Conservation (phyloP, 139 green algal species). For the Chlorella ohadii region DNA sequence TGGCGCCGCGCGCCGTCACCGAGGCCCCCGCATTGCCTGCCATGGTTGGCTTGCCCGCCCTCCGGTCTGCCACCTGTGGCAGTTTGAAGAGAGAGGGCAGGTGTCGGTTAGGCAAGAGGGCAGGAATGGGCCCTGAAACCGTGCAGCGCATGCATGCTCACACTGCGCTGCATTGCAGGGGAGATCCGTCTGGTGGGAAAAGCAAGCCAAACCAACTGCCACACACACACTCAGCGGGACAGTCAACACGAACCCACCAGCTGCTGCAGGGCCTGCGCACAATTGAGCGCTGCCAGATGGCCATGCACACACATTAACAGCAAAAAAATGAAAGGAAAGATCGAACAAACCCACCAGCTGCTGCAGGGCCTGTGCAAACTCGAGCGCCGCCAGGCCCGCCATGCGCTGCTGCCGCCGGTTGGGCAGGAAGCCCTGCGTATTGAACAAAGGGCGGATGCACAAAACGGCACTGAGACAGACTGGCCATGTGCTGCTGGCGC, state of each 20-base stretch:
- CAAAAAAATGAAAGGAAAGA: too few relatives aligned
- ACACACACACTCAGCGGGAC: not conserved
- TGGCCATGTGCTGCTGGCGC: too few relatives aligned
- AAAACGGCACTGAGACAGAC: too few relatives aligned
- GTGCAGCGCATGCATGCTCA: too few relatives aligned
- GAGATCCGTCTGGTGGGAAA: too few relatives aligned
- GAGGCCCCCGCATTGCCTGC: conserved; percentile 7
- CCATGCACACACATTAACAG: too few relatives aligned
- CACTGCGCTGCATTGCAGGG: too few relatives aligned
- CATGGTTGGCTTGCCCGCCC: not conserved
- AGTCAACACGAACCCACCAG: conserved; percentile 41
- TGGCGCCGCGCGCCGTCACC: not conserved
- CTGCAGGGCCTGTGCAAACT: conserved; percentile 79
- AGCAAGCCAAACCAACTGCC: too few relatives aligned
- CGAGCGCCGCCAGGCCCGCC: conserved; percentile 78
- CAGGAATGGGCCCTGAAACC: too few relatives aligned
- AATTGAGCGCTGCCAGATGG: conserved; percentile 81
- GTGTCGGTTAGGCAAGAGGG: too few relatives aligned
- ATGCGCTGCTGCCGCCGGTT: conserved; percentile 86
- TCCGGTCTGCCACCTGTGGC: conserved; percentile 2
- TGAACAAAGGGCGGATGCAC: too few relatives aligned
- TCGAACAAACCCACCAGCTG: conserved; percentile 39
- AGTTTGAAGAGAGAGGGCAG: not conserved
- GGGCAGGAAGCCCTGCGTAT: conserved; percentile 76
- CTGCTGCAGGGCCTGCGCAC: conserved; percentile 72